phyloP scores from a whole-genome alignment of 495 filamentous ascomycete genomes.

The Penicillium argentinense region DNA sequence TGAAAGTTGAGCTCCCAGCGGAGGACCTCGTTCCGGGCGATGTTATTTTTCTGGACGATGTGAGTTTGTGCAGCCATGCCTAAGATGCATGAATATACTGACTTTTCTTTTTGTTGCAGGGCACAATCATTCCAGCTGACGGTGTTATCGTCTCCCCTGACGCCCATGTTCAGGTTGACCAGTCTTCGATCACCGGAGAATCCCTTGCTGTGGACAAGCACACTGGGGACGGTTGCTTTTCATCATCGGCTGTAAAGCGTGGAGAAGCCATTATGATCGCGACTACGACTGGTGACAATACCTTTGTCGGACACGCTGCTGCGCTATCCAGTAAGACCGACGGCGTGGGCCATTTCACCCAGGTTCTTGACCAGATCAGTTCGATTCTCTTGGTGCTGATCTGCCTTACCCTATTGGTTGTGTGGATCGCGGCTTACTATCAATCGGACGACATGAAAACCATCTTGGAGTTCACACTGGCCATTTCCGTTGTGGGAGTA shows the following conservation, averaged over 20 bases:
- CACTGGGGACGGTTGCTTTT: conserved; percentile 73
- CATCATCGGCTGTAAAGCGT: conserved; percentile 87
- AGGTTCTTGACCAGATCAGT: conserved; percentile 82
- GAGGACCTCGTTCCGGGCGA: conserved; percentile 85
- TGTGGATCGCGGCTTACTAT: conserved; percentile 88
- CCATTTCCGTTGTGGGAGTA: conserved; percentile 89
- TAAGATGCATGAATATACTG: no score
- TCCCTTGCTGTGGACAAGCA: conserved; percentile 89
- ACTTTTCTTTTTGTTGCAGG: no score
- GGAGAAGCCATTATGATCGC: conserved; percentile 80
- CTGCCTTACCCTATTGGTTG: conserved; percentile 72
- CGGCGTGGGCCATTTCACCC: conserved; percentile 82
- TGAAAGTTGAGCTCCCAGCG: conserved; percentile 69
- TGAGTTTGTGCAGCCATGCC: no score
- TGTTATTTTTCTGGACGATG: conserved; percentile 84
- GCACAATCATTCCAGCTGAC: conserved; percentile 88
- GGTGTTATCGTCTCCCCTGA: conserved; percentile 78
- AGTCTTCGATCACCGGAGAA: conserved; percentile 89
- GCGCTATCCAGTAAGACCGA: conserved; percentile 73
- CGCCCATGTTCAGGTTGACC: conserved; percentile 85
- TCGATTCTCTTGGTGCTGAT: conserved; percentile 73
- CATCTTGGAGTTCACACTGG: conserved; percentile 80
- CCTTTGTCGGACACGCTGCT: conserved; percentile 86
- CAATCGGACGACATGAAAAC: conserved; percentile 71
- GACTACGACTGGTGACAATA: conserved; percentile 80